These are phyloP conservation scores for Corymbia citriodora DNA, from an alignment of 441 rosid species.

Conservation along the genomic window DNA sequence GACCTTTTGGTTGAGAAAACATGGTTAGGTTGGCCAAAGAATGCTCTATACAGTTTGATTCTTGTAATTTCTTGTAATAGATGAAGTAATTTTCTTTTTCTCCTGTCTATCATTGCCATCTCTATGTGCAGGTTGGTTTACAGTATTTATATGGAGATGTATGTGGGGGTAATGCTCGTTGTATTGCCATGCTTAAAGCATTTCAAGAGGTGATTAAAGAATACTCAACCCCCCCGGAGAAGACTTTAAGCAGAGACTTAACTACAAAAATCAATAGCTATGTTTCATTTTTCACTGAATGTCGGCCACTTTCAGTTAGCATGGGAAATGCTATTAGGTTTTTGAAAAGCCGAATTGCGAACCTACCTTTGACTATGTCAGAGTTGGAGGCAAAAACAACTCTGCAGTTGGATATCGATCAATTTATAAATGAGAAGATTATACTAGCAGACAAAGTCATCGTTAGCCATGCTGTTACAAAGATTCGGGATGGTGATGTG, in stretches of 20 bases:
- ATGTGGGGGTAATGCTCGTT: conserved; percentile 92
- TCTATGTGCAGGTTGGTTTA: conserved; percentile 62
- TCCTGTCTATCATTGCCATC: background rate
- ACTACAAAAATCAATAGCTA: conserved; percentile 70
- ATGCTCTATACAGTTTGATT: background rate
- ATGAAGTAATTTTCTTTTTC: background rate
- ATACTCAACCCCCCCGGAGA: conserved; percentile 71
- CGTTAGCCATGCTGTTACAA: conserved; percentile 76
- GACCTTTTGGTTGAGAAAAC: background rate
- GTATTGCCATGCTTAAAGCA: conserved; percentile 93
- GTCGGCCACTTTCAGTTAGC: conserved; percentile 90
- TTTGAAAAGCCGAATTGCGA: conserved; percentile 69
- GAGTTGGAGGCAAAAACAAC: conserved; percentile 79
- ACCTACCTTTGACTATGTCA: conserved; percentile 54
- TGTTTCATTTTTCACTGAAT: conserved; percentile 80
- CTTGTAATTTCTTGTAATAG: background rate
- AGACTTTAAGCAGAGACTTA: conserved; percentile 70
- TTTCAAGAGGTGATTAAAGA: conserved; percentile 75
- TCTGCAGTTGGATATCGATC: conserved; percentile 70
- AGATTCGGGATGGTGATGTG: conserved; percentile 86
- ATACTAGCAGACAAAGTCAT: conserved; percentile 68
- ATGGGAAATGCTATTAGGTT: conserved; percentile 92
- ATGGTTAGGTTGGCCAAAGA: background rate
- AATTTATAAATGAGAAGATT: conserved; percentile 82
- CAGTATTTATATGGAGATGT: conserved; percentile 83